Percentiles rank a stretch among this genome's conserved stretches.
phyloP scores from a whole-genome alignment of 1,284 basidiomycete genomes.

The Neotropicomus parvogracilis region DNA sequence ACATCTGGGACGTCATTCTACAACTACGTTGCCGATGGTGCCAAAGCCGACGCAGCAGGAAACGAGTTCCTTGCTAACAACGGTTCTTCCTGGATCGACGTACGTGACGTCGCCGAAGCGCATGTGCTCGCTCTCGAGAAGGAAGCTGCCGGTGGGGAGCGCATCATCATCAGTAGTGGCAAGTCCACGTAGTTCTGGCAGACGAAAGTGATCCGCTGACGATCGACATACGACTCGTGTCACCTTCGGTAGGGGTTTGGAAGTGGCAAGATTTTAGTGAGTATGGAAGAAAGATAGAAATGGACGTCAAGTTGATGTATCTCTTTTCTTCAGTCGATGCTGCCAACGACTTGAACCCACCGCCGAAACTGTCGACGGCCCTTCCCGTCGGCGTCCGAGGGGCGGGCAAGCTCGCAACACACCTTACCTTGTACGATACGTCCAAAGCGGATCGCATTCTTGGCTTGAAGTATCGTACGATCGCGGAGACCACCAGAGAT shows the following conservation, averaged over 20 bases:
- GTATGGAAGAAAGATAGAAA: not conserved
- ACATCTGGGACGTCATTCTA: conserved; percentile 40
- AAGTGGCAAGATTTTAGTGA: conserved; percentile 34
- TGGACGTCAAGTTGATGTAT: not conserved
- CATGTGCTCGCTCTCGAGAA: conserved; percentile 54
- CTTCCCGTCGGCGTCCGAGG: conserved; percentile 34
- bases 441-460: conserved; percentile 42
- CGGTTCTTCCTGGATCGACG: conserved; percentile 36
- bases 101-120: conserved; percentile 51
- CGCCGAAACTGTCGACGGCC: conserved; percentile 19
- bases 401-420: conserved; percentile 36
- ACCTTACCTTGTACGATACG: conserved; percentile 30
- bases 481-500: conserved; percentile 42
- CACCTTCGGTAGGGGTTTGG: conserved; percentile 15
- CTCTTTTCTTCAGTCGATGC: conserved; percentile 24
- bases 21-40: conserved; percentile 30
- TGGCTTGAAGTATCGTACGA: conserved; percentile 43
- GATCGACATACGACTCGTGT: not conserved
- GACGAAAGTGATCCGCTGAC: not conserved
- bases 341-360: conserved; percentile 27
- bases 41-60: conserved; percentile 17
- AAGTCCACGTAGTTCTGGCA: conserved; percentile 5
- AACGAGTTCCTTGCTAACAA: conserved; percentile 31
- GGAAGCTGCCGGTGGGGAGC: conserved; percentile 55
- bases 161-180: conserved; percentile 50